Conservation (phyloP, 2,329 filamentous ascomycete genomes). For the Ampelomyces quisqualis region DNA sequence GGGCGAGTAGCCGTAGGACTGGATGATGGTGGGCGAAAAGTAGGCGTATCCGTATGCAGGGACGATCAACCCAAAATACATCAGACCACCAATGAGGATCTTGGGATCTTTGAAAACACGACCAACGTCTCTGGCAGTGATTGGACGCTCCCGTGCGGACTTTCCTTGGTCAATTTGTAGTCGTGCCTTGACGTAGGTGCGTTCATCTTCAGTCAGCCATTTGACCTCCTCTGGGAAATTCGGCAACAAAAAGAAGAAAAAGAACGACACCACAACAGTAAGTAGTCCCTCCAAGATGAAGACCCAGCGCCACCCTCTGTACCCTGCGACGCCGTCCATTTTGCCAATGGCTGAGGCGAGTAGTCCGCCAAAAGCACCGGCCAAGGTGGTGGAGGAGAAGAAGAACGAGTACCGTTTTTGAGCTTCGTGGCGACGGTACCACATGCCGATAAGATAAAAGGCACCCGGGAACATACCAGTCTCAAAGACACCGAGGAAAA, state of each 20-base stretch:
- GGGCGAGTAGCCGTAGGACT: slow-evolving; percentile 52
- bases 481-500: slow-evolving; percentile 72
- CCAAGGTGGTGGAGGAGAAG: slow-evolving; percentile 78
- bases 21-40: slow-evolving; percentile 52
- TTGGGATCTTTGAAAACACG: slow-evolving; percentile 54
- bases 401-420: slow-evolving; percentile 94
- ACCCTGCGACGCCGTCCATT: slow-evolving; percentile 70
- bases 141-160: slow-evolving; percentile 48
- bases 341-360: slow-evolving; percentile 86
- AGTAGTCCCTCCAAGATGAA: slow-evolving; percentile 67
- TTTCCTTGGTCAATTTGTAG: slow-evolving; percentile 52
- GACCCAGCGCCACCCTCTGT: slow-evolving; percentile 77
- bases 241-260: slow-evolving; percentile 52
- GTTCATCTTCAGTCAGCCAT: slow-evolving; percentile 52
- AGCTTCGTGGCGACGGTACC: slow-evolving; percentile 84
- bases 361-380: slow-evolving; percentile 82
- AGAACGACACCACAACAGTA: slow-evolving; percentile 47
- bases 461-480: slow-evolving; percentile 56
- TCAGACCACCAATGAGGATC: slow-evolving; percentile 52
- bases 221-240: slow-evolving; percentile 54
- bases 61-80: slow-evolving; percentile 52
- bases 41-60: slow-evolving; percentile 49
- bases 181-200: slow-evolving; percentile 49
- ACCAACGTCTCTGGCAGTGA: slow-evolving; percentile 46
- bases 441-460: slow-evolving; percentile 78